Percentiles rank a stretch among this genome's conserved stretches.
Evolutionary conservation across 345 rosid genomes (phyloP).

Genomic region (Triadica sebifera): DNA sequence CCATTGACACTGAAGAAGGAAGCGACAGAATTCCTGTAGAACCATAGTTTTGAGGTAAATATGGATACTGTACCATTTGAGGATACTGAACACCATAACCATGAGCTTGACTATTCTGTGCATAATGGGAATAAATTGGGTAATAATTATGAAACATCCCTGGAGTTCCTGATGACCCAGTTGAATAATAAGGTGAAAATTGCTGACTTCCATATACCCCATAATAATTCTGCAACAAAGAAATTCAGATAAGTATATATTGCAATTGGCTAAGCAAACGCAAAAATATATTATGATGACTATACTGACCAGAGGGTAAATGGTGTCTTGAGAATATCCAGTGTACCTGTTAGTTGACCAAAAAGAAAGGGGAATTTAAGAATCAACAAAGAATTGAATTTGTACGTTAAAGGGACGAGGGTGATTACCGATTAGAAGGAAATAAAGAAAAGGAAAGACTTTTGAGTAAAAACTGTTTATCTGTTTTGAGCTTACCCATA

Average conservation of each 20-base stretch:
- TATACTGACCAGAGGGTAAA: conserved; percentile 50
- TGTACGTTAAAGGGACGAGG: not conserved
- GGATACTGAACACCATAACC: conserved; percentile 64
- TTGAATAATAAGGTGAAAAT: conserved; percentile 52
- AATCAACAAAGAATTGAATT: conserved; percentile 14
- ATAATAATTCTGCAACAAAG: conserved; percentile 62
- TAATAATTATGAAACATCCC: conserved; percentile 60
- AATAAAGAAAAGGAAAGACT: not conserved
- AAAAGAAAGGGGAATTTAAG: conserved; percentile 14
- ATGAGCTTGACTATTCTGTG: conserved; percentile 53
- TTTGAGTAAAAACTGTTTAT: too few species aligned
- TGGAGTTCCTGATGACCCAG: conserved; percentile 52
- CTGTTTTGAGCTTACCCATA: conserved; percentile 48
- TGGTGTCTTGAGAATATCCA: conserved; percentile 63
- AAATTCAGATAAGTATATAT: too few species aligned
- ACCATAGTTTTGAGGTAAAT: conserved; percentile 53
- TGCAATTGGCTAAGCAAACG: not conserved
- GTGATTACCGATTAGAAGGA: too few species aligned
- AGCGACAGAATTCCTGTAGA: conserved; percentile 53
- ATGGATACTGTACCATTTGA: conserved; percentile 63
- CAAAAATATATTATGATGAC: too few species aligned
- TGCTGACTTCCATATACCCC: conserved; percentile 81
- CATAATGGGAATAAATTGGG: conserved; percentile 62
- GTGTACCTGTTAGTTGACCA: conserved; percentile 44
- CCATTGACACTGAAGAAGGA: conserved; percentile 41